Conservation (phyloP, 176 grass and related monocot genomes). For the Hordeum marinum region DNA sequence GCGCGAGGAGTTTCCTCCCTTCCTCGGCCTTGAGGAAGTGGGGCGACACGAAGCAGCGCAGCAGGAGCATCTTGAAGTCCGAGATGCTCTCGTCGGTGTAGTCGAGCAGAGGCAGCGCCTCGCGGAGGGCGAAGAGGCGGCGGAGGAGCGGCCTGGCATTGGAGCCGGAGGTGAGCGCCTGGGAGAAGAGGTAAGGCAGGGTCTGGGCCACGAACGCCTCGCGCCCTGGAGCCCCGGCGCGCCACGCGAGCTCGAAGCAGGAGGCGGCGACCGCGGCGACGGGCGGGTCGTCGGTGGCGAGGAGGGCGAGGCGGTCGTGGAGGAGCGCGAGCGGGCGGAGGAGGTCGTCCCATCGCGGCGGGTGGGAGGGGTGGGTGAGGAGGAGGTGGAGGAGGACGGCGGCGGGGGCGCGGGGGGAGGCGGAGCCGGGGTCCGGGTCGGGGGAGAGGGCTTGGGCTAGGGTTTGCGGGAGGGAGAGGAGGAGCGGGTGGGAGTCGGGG, state of each 20-base stretch:
- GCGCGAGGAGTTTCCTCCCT: constrained; percentile 59
- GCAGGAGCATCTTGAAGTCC: constrained; percentile 72
- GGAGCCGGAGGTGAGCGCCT: constrained; percentile 41
- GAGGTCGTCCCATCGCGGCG: constrained; percentile 44
- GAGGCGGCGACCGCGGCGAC: constrained; percentile 54
- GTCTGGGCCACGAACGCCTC: constrained; percentile 79
- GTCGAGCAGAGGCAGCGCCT: constrained; percentile 76
- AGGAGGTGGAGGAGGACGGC: constrained; percentile 61
- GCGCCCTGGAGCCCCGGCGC: constrained; percentile 43
- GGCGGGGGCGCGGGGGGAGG: constrained; percentile 33
- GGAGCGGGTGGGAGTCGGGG: constrained; percentile 40
- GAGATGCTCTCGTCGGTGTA: constrained; percentile 83
- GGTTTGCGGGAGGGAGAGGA: constrained; percentile 33
- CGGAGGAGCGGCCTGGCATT: constrained; percentile 53
- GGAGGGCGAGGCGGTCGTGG: constrained; percentile 55
- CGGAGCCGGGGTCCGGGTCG: neutral
- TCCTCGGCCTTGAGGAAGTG: constrained; percentile 72
- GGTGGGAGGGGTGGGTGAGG: constrained; percentile 60
- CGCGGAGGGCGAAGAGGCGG: constrained; percentile 69
- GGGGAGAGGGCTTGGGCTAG: constrained; percentile 7
- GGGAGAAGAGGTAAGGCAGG: constrained; percentile 78
- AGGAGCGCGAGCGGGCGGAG: constrained; percentile 47
- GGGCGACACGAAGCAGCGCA: constrained; percentile 67
- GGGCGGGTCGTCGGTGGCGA: constrained; percentile 47
- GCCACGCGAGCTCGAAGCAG: constrained; percentile 81